Base-by-base conservation (phyloP, 106 monocot genomes). In the Ottelia alismoides region DNA sequence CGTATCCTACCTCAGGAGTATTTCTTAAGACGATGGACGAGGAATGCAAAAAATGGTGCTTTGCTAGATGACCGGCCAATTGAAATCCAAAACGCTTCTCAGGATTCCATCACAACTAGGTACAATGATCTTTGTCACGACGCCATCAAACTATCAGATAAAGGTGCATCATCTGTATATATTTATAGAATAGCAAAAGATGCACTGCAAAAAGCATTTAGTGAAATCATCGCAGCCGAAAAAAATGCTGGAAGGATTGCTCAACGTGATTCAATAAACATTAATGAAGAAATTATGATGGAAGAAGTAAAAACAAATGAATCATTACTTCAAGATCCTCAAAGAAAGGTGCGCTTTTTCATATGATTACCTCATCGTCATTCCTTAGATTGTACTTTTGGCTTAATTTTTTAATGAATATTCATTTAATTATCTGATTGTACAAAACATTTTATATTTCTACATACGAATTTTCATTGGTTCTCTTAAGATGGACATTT, bases 271-370 rank as follows among this genome's bases (percentile, higher is more conserved):
- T 68, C 75, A 35, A 94, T 94, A 55, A 94, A 94, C 53, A 94
- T 94, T 46, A 94, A 94, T 73, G 93, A 94, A 49, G 93, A 88
- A 58, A 73, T 94, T 25, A 73, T 81, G 1, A 70, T 81, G 40
- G 88, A 81, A 45, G 87, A 94, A 55, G 69, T 77, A n/a, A n/a
- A n/a, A 16, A 72, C 83, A 54, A 29, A 22, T 48, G 76, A 81
- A 47, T 64, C 70, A 22, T 65, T 70, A 27, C 56, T 83, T 30
- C 80, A 72, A 54, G 81, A 84, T 77, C 72, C 83, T 52, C 80
- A 78, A 52, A 61, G 83, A 32, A 93, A 88, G 80, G 87, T 84
- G n/a, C n/a, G n/a, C n/a, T n/a, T n/a, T n/a, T n/a, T n/a, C n/a
- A n/a, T n/a, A n/a, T n/a, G n/a, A n/a, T n/a, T n/a, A n/a, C n/a